Percentiles rank a stretch among this genome's conserved stretches.
phyloP scores from a whole-genome alignment of 495 filamentous ascomycete genomes.

The Paragyromitra xinjiangensis region DNA sequence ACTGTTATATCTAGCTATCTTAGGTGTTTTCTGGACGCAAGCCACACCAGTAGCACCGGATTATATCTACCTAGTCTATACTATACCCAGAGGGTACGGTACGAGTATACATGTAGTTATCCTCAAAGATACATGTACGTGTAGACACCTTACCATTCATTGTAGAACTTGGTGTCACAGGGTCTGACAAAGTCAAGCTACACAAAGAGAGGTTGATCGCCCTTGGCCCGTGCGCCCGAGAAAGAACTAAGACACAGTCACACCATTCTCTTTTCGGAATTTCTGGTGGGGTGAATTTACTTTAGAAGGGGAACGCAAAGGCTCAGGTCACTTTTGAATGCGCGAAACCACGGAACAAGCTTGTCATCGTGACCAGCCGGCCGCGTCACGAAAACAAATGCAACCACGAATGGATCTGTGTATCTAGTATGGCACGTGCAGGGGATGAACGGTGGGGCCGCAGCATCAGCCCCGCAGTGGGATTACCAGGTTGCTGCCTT shows the following conservation, averaged over 20 bases:
- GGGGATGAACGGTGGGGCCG: constrained; percentile 23
- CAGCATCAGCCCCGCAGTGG: constrained; percentile 34
- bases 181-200: background rate
- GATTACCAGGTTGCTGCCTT: constrained; percentile 21
- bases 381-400: constrained; percentile 11
- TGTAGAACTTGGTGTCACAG: background rate
- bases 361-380: background rate
- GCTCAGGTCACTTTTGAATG: background rate
- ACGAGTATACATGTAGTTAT: background rate
- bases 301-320: background rate
- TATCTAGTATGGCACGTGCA: constrained; percentile 1
- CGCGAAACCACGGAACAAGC: background rate
- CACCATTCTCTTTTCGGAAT: background rate
- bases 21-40: too few species aligned
- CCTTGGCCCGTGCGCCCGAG: background rate
- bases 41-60: too few species aligned
- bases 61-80: too few species aligned
- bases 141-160: background rate
- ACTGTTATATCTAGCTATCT: too few species aligned
- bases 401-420: background rate
- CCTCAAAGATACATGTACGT: too few species aligned
- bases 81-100: background rate
- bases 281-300: background rate
- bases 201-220: background rate
- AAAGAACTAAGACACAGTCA: background rate